Evolutionary conservation across 805 yeast genomes (phyloP).

Genomic region (Yamadazyma tumulicola): DNA sequence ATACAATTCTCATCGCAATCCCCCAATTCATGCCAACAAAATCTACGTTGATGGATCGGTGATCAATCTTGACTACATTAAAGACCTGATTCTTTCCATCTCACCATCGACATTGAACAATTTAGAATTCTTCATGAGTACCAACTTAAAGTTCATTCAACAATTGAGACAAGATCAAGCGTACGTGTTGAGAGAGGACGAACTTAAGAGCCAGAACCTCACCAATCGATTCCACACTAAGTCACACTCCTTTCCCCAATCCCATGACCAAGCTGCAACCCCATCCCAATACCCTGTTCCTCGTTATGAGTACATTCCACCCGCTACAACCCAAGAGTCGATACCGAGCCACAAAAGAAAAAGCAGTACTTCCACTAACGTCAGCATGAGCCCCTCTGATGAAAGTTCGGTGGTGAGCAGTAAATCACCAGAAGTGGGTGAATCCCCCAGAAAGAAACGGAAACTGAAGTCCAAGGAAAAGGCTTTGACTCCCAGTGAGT

Average conservation of each 20-base stretch:
- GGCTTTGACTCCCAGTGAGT: slow-evolving; percentile 5
- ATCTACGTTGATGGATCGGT: neutral
- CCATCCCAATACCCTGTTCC: neutral
- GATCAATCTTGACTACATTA: slow-evolving; percentile 4
- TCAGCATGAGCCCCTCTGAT: neutral
- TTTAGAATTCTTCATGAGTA: slow-evolving; percentile 5
- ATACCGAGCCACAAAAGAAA: neutral
- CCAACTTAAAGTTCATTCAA: slow-evolving; percentile 2
- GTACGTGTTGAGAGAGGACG: neutral
- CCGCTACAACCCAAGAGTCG: neutral
- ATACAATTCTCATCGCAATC: neutral
- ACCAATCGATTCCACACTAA: neutral
- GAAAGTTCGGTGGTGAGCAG: neutral
- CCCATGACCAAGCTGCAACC: slow-evolving; percentile 1
- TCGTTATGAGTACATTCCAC: neutral
- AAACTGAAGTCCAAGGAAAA: slow-evolving; percentile 2
- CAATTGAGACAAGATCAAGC: slow-evolving; percentile 6
- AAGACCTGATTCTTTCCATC: slow-evolving; percentile 7
- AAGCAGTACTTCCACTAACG: neutral
- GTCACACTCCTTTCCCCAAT: neutral
- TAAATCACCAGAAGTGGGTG: neutral
- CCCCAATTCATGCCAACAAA: neutral
- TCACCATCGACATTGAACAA: slow-evolving; percentile 7
- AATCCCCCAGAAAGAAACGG: neutral
- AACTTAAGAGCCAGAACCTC: neutral